phyloP scores from a whole-genome alignment of 345 rosid species.

The Eucalyptus microcorys region DNA sequence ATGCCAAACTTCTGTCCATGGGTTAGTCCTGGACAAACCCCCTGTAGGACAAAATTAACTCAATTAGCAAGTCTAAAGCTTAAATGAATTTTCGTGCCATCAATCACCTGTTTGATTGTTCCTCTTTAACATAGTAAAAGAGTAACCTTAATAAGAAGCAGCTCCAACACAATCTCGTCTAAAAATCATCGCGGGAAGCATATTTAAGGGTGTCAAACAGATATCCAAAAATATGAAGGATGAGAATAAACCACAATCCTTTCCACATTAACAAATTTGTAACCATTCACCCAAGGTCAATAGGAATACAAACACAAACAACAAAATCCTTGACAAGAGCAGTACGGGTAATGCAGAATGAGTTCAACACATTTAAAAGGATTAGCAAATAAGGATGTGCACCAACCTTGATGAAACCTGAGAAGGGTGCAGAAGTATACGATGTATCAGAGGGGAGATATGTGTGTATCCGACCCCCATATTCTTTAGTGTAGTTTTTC shows the following conservation, averaged over 20 bases:
- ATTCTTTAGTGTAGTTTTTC: slow-evolving; percentile 24
- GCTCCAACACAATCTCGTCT: not conserved
- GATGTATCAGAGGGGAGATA: slow-evolving; percentile 13
- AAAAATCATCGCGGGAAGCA: not conserved
- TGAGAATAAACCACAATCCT: not conserved
- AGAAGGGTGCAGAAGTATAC: slow-evolving; percentile 28
- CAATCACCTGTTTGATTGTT: not conserved
- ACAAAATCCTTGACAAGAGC: not conserved
- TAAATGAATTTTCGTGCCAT: not conserved
- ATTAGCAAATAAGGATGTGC: not conserved
- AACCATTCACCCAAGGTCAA: not conserved
- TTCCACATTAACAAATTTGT: not conserved
- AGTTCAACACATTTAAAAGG: not conserved
- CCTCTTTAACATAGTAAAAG: not conserved
- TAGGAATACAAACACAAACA: not conserved
- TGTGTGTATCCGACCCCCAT: slow-evolving; percentile 11
- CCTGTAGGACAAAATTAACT: slow-evolving; percentile 27
- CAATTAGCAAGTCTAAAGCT: not conserved
- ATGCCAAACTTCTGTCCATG: slow-evolving; percentile 81
- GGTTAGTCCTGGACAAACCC: slow-evolving; percentile 70
- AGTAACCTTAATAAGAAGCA: not conserved
- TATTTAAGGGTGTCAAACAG: not conserved
- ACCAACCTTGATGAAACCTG: slow-evolving; percentile 77
- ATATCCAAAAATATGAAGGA: not conserved
- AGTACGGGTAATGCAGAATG: not conserved